These are phyloP conservation scores for Paecilomyces formosus DNA, from an alignment of 2,329 filamentous ascomycete genomes.

Conservation along the genomic window DNA sequence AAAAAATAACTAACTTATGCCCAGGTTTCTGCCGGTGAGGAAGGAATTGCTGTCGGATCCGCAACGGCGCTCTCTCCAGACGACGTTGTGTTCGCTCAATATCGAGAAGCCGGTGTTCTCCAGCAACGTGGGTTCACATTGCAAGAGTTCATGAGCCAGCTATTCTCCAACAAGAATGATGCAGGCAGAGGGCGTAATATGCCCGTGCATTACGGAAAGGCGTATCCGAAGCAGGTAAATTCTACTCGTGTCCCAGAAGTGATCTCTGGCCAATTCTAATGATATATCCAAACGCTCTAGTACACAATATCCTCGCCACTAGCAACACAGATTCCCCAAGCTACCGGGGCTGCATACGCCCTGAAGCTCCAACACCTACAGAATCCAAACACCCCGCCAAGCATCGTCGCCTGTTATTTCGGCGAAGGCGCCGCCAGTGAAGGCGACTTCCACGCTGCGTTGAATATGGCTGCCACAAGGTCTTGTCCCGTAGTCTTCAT, in stretches of 20 bases:
- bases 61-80: constrained; percentile 74
- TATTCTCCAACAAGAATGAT: constrained; percentile 83
- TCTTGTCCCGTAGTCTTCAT: constrained; percentile 85
- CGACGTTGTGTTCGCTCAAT: constrained; percentile 91
- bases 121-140: constrained; percentile 80
- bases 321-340: constrained; percentile 84
- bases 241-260: not conserved
- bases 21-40: constrained; percentile 74
- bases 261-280: too few relatives aligned
- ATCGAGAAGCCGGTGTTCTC: constrained; percentile 88
- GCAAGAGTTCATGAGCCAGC: constrained; percentile 87
- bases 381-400: constrained; percentile 58
- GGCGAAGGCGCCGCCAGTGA: constrained; percentile 86
- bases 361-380: constrained; percentile 72
- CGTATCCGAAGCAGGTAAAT: constrained; percentile 71
- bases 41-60: constrained; percentile 85
- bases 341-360: constrained; percentile 78
- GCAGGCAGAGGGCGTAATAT: constrained; percentile 80
- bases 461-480: constrained; percentile 84
- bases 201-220: constrained; percentile 92
- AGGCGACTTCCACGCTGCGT: constrained; percentile 83
- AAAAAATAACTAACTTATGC: too few relatives aligned
- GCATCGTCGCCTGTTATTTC: constrained; percentile 77
- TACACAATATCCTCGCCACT: constrained; percentile 81
- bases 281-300: constrained; percentile 28